phyloP scores from a whole-genome alignment of 169 alveolate genomes.

The Theileria annulata region DNA sequence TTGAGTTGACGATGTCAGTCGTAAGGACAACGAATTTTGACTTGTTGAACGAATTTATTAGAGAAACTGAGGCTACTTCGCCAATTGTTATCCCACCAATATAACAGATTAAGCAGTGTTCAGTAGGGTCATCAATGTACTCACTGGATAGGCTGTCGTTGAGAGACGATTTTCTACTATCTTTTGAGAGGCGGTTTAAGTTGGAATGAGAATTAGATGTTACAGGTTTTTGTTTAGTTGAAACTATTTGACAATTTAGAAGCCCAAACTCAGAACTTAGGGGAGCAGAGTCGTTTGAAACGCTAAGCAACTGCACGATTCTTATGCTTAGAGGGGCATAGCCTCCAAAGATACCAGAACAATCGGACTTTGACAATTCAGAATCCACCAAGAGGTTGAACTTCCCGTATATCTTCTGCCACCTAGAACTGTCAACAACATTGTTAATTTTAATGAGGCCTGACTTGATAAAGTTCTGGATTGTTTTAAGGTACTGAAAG shows the following conservation, averaged over 20 bases:
- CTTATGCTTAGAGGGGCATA: constrained; percentile 76
- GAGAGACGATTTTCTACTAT: neutral
- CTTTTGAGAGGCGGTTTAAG: neutral
- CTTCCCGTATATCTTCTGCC: constrained; percentile 67
- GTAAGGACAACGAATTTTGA: constrained; percentile 34
- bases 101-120: constrained; percentile 50
- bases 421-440: constrained; percentile 35
- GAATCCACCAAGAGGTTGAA: constrained; percentile 69
- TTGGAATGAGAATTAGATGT: neutral
- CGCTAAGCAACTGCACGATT: constrained; percentile 56
- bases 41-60: constrained; percentile 41
- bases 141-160: neutral
- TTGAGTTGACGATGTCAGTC: constrained; percentile 41
- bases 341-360: constrained; percentile 71
- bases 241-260: constrained; percentile 32
- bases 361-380: constrained; percentile 58
- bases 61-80: constrained; percentile 68
- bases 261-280: constrained; percentile 37
- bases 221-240: constrained; percentile 36
- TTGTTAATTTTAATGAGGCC: constrained; percentile 47
- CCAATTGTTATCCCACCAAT: constrained; percentile 77
- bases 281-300: constrained; percentile 27
- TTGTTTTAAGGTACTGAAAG: constrained; percentile 47
- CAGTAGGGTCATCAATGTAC: neutral
- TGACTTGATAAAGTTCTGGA: constrained; percentile 36